Evolutionary conservation across 2,329 filamentous ascomycete genomes (phyloP).

Genomic region (Alternaria sp.): DNA sequence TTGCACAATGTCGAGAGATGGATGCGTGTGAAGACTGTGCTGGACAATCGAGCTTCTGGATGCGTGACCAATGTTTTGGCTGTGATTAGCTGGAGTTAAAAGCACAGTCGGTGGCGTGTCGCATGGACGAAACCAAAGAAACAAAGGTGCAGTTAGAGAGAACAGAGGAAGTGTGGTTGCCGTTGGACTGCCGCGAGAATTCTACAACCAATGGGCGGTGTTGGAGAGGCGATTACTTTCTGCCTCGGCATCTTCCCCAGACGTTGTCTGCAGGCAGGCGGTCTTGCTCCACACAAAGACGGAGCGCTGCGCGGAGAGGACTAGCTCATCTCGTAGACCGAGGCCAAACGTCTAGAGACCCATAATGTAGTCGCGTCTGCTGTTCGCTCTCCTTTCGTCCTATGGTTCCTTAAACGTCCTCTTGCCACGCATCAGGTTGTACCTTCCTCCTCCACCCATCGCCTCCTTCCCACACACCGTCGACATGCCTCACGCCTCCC

Average conservation of each 20-base stretch:
- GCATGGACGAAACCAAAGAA: neutral
- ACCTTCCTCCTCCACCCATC: neutral
- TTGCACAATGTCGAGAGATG: neutral
- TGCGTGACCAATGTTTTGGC: neutral
- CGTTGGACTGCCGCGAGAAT: neutral
- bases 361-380: constrained; percentile 14
- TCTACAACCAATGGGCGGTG: neutral
- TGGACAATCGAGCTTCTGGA: neutral
- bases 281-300: constrained; percentile 17
- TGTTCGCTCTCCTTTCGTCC: constrained; percentile 2
- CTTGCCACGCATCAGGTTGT: neutral
- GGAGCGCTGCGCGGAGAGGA: constrained; percentile 19
- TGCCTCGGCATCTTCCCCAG: constrained; percentile 33
- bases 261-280: constrained; percentile 6
- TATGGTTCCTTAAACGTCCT: neutral
- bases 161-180: neutral
- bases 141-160: neutral
- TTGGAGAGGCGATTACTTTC: neutral
- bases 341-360: constrained; percentile 18
- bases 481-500: constrained; percentile 42
- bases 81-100: neutral
- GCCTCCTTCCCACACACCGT: neutral
- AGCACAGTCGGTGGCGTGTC: neutral
- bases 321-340: constrained; percentile 23
- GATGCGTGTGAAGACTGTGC: neutral